A percentile compares a stretch with the other conserved stretches of the same genome.
These are phyloP conservation scores for Triangularia setosa DNA, from an alignment of 2,329 filamentous ascomycete species.

Conservation along the genomic window DNA sequence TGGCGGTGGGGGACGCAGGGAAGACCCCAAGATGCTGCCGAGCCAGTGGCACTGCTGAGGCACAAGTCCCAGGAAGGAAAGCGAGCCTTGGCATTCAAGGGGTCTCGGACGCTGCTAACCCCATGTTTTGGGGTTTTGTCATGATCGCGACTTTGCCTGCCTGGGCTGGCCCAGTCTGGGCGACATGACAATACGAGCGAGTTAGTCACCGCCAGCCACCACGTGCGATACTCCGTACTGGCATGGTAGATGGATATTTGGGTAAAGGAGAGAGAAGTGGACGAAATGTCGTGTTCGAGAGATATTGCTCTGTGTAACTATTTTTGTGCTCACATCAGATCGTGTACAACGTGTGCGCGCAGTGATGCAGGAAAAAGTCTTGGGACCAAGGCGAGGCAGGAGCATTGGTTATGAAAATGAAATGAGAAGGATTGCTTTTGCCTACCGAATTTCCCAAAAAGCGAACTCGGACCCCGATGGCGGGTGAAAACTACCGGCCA, in stretches of 20 bases:
- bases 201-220: not conserved
- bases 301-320: not conserved
- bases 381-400: not conserved
- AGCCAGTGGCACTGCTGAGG: not conserved
- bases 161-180: not conserved
- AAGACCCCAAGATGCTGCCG: not conserved
- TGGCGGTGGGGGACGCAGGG: not conserved
- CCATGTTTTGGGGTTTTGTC: not conserved
- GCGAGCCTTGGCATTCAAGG: not conserved
- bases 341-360: not conserved
- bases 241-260: not conserved
- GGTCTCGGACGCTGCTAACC: not conserved
- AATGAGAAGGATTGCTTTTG: not conserved
- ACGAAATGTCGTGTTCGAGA: not conserved
- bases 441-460: not conserved
- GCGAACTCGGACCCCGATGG: not conserved
- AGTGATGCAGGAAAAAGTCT: not conserved
- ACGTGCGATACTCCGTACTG: not conserved
- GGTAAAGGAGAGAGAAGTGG: not conserved
- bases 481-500: not conserved
- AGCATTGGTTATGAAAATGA: not conserved
- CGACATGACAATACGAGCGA: not conserved
- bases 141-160: not conserved
- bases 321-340: constrained; percentile 3
- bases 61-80: not conserved